Evolutionary conservation across 768 basidiomycete genomes (phyloP), one percentile per base, ranked within the genome.

Genomic region (Leccinum incarnatum): DNA sequence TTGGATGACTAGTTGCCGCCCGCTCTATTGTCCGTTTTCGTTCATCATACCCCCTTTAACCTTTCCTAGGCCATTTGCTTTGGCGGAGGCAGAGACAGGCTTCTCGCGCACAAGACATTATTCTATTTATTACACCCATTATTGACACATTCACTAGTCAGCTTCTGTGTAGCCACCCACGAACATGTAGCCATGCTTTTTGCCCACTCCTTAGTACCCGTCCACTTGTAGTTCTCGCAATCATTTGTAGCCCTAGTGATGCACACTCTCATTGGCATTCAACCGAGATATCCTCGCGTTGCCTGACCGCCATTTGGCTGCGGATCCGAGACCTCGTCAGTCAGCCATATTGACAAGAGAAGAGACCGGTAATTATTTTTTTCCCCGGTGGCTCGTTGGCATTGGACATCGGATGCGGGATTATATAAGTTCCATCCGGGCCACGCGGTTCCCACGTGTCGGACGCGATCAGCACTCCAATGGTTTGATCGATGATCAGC

Each of bases 1-100:
- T 78, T 91, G 51, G 87, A 89, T 59, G 87, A 88, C 67, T 89
- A 74, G 73, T 40, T 54, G 46, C 53, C 37, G 8, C n/a, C 25
- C 17, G 5, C 29, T 30, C 27, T 23, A 49, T 9, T 40, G 19
- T 37, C 46, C 34, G 53, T 42, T 51, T 68, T 66, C 57, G 57
- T 60, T 70, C 58, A 36, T n/a, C 19, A 58, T 57, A 55, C 57
- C 56, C 46, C n/a, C 50, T 40, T 49, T 59, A 12, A 45, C 42
- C 2, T 17, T 42, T 42, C 21, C 9, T 11, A 36, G 12, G 57
- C 58, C 40, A 27, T 56, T 60, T 47, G n/a, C 27, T 60, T 60
- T 59, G n/a, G 23, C 19, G 47, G 23, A 42, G 55, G 58, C 58
- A 61, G 59, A 17, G 54, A 57, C 48, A 59, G 52, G 55, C 51